These are phyloP conservation scores for Ophiocordyceps robertsii DNA, from an alignment of 2,329 filamentous ascomycete species.

Conservation along the genomic window DNA sequence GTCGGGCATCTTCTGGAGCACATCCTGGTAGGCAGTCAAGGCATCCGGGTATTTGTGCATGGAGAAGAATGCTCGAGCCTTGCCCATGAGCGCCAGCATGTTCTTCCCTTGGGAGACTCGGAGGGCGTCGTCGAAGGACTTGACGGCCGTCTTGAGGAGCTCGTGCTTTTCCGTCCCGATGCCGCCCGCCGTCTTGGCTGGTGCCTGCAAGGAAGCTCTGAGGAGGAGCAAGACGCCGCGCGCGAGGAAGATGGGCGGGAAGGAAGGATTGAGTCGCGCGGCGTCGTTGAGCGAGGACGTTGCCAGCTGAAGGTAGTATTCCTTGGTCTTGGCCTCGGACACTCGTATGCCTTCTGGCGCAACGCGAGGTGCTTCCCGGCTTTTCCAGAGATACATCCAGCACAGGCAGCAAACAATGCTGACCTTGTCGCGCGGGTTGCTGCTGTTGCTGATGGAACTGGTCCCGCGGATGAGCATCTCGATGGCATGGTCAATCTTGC, in stretches of 20 bases:
- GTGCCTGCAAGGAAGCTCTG: conserved; percentile 70
- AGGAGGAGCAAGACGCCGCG: conserved; percentile 82
- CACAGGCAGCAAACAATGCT: conserved; percentile 74
- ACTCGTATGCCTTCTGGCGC: conserved; percentile 47
- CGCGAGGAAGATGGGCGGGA: conserved; percentile 80
- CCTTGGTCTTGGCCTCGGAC: conserved; percentile 77
- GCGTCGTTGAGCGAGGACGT: conserved; percentile 89
- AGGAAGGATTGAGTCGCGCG: conserved; percentile 84
- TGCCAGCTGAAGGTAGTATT: conserved; percentile 82
- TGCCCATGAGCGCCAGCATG: conserved; percentile 83
- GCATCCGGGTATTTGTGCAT: conserved; percentile 78
- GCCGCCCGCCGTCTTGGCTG: conserved; percentile 52
- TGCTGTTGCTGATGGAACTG: conserved; percentile 52
- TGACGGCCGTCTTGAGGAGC: conserved; percentile 70
- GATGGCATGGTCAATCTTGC: conserved; percentile 75
- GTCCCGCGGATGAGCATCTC: conserved; percentile 63
- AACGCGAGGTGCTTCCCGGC: conserved; percentile 58
- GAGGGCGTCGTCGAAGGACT: conserved; percentile 89
- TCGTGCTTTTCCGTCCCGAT: conserved; percentile 65
- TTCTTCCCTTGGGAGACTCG: conserved; percentile 76
- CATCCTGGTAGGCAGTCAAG: conserved; percentile 73
- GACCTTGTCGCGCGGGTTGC: conserved; percentile 68
- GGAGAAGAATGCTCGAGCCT: conserved; percentile 75
- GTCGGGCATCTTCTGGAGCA: conserved; percentile 72
- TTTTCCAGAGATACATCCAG: conserved; percentile 87